A percentile compares a stretch with the other conserved stretches of the same genome.
These are phyloP conservation scores for Vigna mungo DNA, from an alignment of 306 rosid genomes.

Conservation along the genomic window DNA sequence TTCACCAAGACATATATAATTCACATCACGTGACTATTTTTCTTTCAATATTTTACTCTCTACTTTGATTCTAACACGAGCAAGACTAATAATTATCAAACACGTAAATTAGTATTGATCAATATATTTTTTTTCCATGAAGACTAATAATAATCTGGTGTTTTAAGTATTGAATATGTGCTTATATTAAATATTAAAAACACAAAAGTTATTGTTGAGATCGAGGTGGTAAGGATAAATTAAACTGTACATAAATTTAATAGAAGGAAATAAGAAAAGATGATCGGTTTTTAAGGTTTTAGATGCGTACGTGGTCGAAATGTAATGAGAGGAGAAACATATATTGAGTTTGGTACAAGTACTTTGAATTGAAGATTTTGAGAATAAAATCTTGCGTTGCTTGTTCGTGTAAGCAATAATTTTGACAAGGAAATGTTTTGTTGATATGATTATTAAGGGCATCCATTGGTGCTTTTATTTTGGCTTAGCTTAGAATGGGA, in stretches of 20 bases:
- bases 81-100: too few species aligned
- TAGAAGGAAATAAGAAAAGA: too few species aligned
- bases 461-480: background rate
- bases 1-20: background rate
- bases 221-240: too few species aligned
- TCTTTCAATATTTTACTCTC: too few species aligned
- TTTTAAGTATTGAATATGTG: background rate
- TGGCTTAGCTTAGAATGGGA: constrained; percentile 20
- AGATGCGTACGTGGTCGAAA: background rate
- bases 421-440: constrained; percentile 1
- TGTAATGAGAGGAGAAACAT: background rate
- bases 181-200: too few species aligned
- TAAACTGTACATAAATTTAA: too few species aligned
- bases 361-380: background rate
- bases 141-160: too few species aligned
- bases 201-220: too few species aligned
- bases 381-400: background rate
- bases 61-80: too few species aligned
- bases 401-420: background rate
- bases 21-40: too few species aligned
- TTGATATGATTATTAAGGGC: background rate
- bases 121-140: too few species aligned
- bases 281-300: background rate
- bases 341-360: constrained; percentile 1
- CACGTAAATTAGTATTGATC: too few species aligned